Evolutionary conservation across 371 early-diverging fungal species (phyloP).

Genomic region (Zopfochytrium polystomum): DNA sequence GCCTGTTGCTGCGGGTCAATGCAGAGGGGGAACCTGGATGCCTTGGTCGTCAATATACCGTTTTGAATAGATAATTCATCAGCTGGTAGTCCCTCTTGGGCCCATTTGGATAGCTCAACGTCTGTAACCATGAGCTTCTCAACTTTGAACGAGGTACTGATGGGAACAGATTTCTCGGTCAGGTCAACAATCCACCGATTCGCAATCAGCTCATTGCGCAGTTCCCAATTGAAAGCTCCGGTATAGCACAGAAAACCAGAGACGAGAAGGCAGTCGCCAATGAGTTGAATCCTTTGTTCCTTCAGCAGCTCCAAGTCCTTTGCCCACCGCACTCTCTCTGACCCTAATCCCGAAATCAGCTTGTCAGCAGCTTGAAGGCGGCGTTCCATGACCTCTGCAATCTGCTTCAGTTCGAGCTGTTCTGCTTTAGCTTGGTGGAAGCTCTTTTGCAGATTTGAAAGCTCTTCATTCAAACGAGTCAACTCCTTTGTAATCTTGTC

Average conservation of each 20-base stretch:
- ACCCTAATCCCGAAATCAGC: conserved; percentile 58
- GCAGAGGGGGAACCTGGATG: conserved; percentile 58
- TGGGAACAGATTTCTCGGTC: conserved; percentile 37
- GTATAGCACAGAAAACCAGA: conserved; percentile 60
- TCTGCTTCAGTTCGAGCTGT: conserved; percentile 59
- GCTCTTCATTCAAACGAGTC: conserved; percentile 47
- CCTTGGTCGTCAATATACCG: conserved; percentile 59
- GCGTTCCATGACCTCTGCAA: conserved; percentile 62
- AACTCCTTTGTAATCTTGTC: conserved; percentile 57
- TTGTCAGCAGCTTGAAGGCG: conserved; percentile 60
- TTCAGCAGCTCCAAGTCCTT: conserved; percentile 51
- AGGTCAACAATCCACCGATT: conserved; percentile 53
- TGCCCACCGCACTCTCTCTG: conserved; percentile 57
- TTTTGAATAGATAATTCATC: conserved; percentile 62
- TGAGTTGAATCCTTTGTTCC: conserved; percentile 49
- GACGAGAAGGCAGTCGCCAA: conserved; percentile 58
- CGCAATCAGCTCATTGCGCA: conserved; percentile 55
- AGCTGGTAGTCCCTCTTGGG: conserved; percentile 57
- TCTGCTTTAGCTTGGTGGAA: conserved; percentile 60
- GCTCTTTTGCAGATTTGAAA: conserved; percentile 46
- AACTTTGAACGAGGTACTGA: conserved; percentile 47
- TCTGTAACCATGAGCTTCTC: conserved; percentile 55
- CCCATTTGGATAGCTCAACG: conserved; percentile 58
- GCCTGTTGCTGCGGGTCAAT: conserved; percentile 66
- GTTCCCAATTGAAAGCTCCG: conserved; percentile 64